phyloP scores from a whole-genome alignment of 495 filamentous ascomycete species.

The Talaromyces wortmannii region DNA sequence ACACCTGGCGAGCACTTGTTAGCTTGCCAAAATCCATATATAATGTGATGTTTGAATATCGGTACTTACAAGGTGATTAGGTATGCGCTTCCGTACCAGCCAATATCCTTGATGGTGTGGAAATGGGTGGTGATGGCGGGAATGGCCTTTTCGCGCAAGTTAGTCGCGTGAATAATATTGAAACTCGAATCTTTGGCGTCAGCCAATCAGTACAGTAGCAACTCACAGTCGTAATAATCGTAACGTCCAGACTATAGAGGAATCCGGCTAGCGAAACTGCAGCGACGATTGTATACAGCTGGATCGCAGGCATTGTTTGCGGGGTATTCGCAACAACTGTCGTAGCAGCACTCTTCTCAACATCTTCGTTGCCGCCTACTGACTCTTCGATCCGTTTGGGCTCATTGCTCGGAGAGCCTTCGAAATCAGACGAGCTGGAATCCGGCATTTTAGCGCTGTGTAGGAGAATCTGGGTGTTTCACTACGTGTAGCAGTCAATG shows the following conservation, averaged over 20 bases:
- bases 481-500: constrained; percentile 1
- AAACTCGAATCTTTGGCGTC: background rate
- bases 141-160: constrained; percentile 22
- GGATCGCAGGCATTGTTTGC: background rate
- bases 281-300: constrained; percentile 14
- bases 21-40: background rate
- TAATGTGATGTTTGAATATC: background rate
- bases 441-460: constrained; percentile 1
- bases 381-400: background rate
- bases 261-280: constrained; percentile 27
- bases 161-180: background rate
- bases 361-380: background rate
- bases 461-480: background rate
- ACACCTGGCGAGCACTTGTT: background rate
- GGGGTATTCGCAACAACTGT: background rate
- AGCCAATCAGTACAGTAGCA: background rate
- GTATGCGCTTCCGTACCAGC: constrained; percentile 47
- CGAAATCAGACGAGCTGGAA: background rate
- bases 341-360: background rate
- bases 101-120: constrained; percentile 35
- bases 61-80: constrained; percentile 41
- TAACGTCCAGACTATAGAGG: constrained; percentile 34
- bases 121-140: constrained; percentile 41
- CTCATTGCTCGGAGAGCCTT: background rate
- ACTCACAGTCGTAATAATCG: constrained; percentile 38